phyloP scores from a whole-genome alignment of 2,329 filamentous ascomycete genomes.

The Beauveria sp. region DNA sequence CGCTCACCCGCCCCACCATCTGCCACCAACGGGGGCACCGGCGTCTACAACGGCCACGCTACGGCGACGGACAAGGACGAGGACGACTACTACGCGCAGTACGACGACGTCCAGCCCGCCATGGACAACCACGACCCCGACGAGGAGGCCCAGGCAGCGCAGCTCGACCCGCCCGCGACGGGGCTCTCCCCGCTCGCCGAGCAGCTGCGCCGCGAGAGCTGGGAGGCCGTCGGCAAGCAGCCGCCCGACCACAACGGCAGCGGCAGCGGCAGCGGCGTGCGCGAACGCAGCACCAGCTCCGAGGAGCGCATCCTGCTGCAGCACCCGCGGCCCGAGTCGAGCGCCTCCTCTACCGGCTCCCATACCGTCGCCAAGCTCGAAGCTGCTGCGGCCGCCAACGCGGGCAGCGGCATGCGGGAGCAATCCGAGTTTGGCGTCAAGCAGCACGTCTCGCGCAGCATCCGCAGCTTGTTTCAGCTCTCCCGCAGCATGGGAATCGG shows the following conservation, averaged over 20 bases:
- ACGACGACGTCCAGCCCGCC: slow-evolving; percentile 70
- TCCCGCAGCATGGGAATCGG: slow-evolving; percentile 66
- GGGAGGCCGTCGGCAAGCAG: slow-evolving; percentile 16
- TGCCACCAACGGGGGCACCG: slow-evolving; percentile 17
- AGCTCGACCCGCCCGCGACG: slow-evolving; percentile 29
- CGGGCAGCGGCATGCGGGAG: slow-evolving; percentile 38
- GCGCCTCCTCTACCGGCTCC: slow-evolving; percentile 45
- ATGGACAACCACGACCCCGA: slow-evolving; percentile 79
- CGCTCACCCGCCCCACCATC: slow-evolving; percentile 52
- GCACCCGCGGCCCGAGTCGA: slow-evolving; percentile 53
- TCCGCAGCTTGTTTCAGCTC: slow-evolving; percentile 69
- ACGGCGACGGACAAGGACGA: slow-evolving; percentile 39
- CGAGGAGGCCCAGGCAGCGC: slow-evolving; percentile 41
- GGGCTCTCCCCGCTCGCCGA: slow-evolving; percentile 16
- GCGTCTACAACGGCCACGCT: slow-evolving; percentile 16
- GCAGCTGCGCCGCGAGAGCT: slow-evolving; percentile 16
- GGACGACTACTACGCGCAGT: slow-evolving; percentile 68
- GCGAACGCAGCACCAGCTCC: slow-evolving; percentile 9
- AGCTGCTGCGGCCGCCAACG: slow-evolving; percentile 32
- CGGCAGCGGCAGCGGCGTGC: background rate
- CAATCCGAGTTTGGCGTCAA: slow-evolving; percentile 66
- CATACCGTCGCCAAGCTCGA: slow-evolving; percentile 55
- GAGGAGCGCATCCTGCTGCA: slow-evolving; percentile 24
- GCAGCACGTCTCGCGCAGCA: slow-evolving; percentile 69
- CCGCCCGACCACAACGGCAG: background rate